A percentile compares a stretch with the other conserved stretches of the same genome.
phyloP scores from a whole-genome alignment of 176 grass and related monocot species.

The Zoysia pacifica region DNA sequence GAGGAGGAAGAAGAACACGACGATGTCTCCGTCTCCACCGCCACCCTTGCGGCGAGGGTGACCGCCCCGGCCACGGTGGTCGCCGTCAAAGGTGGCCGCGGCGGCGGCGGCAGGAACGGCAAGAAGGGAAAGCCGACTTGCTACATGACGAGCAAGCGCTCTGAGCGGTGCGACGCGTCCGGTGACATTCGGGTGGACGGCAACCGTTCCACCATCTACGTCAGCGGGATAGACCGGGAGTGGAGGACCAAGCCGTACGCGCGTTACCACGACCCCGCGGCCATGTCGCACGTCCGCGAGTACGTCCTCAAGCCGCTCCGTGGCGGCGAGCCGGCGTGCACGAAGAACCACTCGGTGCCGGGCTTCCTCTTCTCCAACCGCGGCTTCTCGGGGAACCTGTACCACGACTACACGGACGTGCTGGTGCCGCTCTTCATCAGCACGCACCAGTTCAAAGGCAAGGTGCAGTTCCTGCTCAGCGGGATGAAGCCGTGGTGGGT shows the following conservation, averaged over 20 bases:
- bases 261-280: constrained; percentile 75
- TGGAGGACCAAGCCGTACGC: constrained; percentile 91
- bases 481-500: constrained; percentile 82
- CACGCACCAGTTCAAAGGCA: constrained; percentile 62
- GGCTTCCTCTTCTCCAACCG: constrained; percentile 78
- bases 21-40: not conserved
- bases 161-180: constrained; percentile 71
- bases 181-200: constrained; percentile 75
- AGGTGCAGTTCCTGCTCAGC: constrained; percentile 68
- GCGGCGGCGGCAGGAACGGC: not conserved
- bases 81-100: not conserved
- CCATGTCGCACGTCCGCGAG: constrained; percentile 63
- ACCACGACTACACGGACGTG: constrained; percentile 96
- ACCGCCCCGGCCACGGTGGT: not conserved
- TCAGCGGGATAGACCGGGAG: constrained; percentile 52
- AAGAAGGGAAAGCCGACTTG: constrained; percentile 56
- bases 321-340: constrained; percentile 56
- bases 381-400: constrained; percentile 88
- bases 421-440: constrained; percentile 86
- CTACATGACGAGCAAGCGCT: constrained; percentile 76
- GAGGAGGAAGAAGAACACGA: constrained; percentile 22
- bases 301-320: constrained; percentile 57
- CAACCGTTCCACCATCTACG: constrained; percentile 57
- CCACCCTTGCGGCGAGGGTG: not conserved
- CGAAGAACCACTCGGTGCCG: constrained; percentile 71